Percentiles rank a stretch among this genome's conserved stretches.
These are phyloP conservation scores for Macrotyloma uniflorum DNA, from an alignment of 306 rosid genomes.

Conservation along the genomic window DNA sequence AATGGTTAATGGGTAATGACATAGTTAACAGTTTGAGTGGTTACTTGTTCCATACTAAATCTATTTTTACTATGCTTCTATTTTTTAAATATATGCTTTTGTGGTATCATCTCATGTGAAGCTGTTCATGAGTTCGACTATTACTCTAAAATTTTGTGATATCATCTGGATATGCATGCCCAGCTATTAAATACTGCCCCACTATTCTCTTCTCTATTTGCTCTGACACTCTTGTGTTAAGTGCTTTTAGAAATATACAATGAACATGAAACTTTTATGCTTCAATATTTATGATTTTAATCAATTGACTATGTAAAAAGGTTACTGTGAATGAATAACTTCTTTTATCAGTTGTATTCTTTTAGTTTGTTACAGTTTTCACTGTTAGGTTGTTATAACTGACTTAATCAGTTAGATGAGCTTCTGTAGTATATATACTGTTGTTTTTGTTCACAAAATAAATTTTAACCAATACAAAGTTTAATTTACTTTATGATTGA, in stretches of 20 bases:
- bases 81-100: neutral
- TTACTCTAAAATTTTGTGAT: neutral
- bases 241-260: neutral
- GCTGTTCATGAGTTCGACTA: neutral
- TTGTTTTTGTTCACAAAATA: too few species aligned
- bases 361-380: too few species aligned
- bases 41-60: neutral
- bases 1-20: neutral
- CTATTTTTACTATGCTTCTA: neutral
- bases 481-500: neutral
- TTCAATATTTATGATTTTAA: conserved; percentile 2
- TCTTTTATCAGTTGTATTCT: too few species aligned
- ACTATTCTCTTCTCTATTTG: neutral
- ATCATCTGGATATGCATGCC: conserved; percentile 17
- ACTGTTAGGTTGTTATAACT: too few species aligned
- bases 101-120: neutral
- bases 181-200: neutral
- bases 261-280: neutral
- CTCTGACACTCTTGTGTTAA: neutral
- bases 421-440: too few species aligned
- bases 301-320: neutral
- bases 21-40: neutral
- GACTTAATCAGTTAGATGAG: too few species aligned
- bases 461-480: too few species aligned
- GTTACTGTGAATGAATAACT: neutral